Evolutionary conservation across 306 rosid species (phyloP).

Genomic region (Spatholobus suberectus): DNA sequence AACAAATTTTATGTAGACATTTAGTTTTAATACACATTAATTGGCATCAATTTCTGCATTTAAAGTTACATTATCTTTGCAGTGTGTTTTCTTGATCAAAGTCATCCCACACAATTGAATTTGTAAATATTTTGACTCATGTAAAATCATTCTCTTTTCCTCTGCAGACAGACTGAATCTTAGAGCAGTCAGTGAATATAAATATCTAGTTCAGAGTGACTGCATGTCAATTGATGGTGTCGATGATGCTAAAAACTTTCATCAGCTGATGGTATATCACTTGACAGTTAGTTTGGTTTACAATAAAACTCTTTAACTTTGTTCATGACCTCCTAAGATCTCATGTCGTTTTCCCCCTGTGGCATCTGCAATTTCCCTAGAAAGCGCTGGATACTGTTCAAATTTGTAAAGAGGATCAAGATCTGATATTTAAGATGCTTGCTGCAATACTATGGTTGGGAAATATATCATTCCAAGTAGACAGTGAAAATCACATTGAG

Average conservation of each 20-base stretch:
- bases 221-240: constrained; percentile 70
- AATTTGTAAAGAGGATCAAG: constrained; percentile 79
- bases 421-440: constrained; percentile 66
- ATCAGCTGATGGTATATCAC: constrained; percentile 64
- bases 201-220: constrained; percentile 82
- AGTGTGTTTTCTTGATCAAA: constrained; percentile 33
- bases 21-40: constrained; percentile 19
- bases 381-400: constrained; percentile 63
- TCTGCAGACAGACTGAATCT: constrained; percentile 82
- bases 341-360: constrained; percentile 28
- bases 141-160: constrained; percentile 37
- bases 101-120: constrained; percentile 18
- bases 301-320: constrained; percentile 23
- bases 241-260: constrained; percentile 75
- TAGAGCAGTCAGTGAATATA: constrained; percentile 71
- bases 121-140: constrained; percentile 33
- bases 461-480: constrained; percentile 81
- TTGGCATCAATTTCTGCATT: constrained; percentile 23
- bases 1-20: neutral
- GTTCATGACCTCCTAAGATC: constrained; percentile 26
- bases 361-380: constrained; percentile 52
- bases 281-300: constrained; percentile 34
- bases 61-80: constrained; percentile 21
- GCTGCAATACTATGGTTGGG: constrained; percentile 95
- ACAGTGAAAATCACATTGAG: constrained; percentile 72